Percentiles rank a stretch among this genome's conserved stretches.
phyloP scores from a whole-genome alignment of 768 basidiomycete species.

The Myochromella boudieri region DNA sequence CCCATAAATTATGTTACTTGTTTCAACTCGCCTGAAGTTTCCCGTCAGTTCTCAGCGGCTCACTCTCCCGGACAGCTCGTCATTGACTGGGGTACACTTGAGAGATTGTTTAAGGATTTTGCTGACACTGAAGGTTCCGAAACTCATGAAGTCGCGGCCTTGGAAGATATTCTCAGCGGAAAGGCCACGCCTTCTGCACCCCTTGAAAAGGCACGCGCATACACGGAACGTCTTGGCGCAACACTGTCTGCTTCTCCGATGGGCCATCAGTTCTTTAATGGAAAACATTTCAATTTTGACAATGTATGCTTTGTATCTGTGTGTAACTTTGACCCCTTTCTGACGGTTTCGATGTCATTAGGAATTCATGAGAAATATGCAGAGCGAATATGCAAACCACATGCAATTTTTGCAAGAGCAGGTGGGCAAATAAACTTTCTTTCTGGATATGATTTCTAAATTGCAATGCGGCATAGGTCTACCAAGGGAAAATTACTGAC shows the following conservation, averaged over 20 bases:
- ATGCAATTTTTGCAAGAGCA: slow-evolving; percentile 72
- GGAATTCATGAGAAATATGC: slow-evolving; percentile 67
- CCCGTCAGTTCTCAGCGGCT: slow-evolving; percentile 36
- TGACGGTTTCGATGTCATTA: slow-evolving; percentile 25
- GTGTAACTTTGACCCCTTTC: too few relatives aligned
- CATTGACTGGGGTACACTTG: slow-evolving; percentile 40
- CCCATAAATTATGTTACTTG: slow-evolving; percentile 8
- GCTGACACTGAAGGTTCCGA: slow-evolving; percentile 25
- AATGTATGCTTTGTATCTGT: slow-evolving; percentile 49
- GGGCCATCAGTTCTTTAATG: slow-evolving; percentile 87
- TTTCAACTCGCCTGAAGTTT: background rate
- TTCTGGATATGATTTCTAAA: background rate
- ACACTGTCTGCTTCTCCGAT: slow-evolving; percentile 32
- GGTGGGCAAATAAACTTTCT: slow-evolving; percentile 37
- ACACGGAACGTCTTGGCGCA: slow-evolving; percentile 59
- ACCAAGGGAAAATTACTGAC: slow-evolving; percentile 56
- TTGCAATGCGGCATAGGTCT: slow-evolving; percentile 41
- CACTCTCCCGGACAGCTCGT: slow-evolving; percentile 29
- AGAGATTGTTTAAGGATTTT: slow-evolving; percentile 37
- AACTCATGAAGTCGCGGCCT: slow-evolving; percentile 26
- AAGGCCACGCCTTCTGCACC: slow-evolving; percentile 28
- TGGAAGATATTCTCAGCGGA: slow-evolving; percentile 40
- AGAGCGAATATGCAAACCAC: slow-evolving; percentile 57
- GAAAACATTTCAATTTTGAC: slow-evolving; percentile 69
- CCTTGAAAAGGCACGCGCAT: slow-evolving; percentile 48